These are phyloP conservation scores for Lentinula detonsa DNA, from an alignment of 768 basidiomycete species.

Conservation along the genomic window DNA sequence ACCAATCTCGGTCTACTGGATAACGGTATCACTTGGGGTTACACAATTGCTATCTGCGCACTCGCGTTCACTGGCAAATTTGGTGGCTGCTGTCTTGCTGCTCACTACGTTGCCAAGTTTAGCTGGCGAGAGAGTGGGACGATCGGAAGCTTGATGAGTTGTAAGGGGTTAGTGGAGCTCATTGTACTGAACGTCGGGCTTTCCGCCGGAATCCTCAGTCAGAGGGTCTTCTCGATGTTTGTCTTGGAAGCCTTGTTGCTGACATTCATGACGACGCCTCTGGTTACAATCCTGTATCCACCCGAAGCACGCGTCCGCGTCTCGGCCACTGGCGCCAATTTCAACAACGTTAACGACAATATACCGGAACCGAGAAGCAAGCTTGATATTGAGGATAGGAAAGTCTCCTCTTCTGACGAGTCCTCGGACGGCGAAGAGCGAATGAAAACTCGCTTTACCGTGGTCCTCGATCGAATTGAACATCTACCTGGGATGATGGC, in stretches of 20 bases:
- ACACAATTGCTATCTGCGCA: slow-evolving; percentile 69
- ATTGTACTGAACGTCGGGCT: slow-evolving; percentile 96
- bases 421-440: neutral
- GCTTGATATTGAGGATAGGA: neutral
- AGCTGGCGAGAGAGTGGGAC: slow-evolving; percentile 75
- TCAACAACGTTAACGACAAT: slow-evolving; percentile 36
- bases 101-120: slow-evolving; percentile 63
- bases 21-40: slow-evolving; percentile 81
- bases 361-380: neutral
- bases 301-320: slow-evolving; percentile 49
- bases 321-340: slow-evolving; percentile 38
- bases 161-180: slow-evolving; percentile 91
- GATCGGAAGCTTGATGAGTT: slow-evolving; percentile 91
- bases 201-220: slow-evolving; percentile 68
- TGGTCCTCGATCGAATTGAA: slow-evolving; percentile 87
- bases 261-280: slow-evolving; percentile 83
- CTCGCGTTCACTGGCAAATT: slow-evolving; percentile 90
- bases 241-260: slow-evolving; percentile 79
- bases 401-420: neutral
- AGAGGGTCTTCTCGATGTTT: slow-evolving; percentile 90
- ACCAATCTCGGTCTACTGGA: slow-evolving; percentile 85
- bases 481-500: slow-evolving; percentile 89
- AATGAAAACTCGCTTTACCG: slow-evolving; percentile 52
- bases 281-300: slow-evolving; percentile 64
- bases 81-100: slow-evolving; percentile 71